Conservation (phyloP, 2,329 filamentous ascomycete genomes). For the Diplodia mutila region DNA sequence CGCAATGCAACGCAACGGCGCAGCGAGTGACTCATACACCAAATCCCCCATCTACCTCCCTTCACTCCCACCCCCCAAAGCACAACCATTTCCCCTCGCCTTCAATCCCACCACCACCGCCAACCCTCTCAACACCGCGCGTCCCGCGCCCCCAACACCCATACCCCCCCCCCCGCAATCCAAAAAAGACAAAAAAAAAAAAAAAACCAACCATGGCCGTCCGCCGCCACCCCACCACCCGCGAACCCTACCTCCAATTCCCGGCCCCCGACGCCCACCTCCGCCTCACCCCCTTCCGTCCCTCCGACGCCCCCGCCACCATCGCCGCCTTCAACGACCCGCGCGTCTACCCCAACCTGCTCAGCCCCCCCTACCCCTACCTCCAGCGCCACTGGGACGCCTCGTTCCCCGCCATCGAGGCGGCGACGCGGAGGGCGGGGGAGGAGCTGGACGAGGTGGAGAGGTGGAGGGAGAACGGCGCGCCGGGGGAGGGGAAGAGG, state of each 20-base stretch:
- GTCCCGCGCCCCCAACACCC: too few species aligned
- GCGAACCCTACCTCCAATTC: neutral
- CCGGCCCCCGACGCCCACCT: neutral
- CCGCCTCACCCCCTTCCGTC: neutral
- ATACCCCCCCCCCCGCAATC: too few species aligned
- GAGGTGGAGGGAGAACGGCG: neutral
- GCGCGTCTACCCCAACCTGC: neutral
- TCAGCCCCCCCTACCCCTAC: neutral
- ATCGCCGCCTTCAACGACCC: neutral
- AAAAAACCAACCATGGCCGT: constrained; percentile 1
- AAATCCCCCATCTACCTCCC: neutral
- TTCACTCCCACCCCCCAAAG: neutral
- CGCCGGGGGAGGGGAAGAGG: neutral
- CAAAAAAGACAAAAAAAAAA: neutral
- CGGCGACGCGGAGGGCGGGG: neutral
- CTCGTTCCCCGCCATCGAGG: neutral
- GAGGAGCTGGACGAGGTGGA: neutral
- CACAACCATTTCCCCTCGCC: neutral
- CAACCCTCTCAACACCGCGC: too few species aligned
- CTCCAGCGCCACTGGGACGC: neutral
- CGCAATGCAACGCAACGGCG: too few species aligned
- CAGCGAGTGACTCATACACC: neutral
- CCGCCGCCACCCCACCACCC: neutral
- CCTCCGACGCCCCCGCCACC: neutral
- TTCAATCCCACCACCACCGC: neutral